Conservation (phyloP, 208 protist species). For the Porcisia deanei region DNA sequence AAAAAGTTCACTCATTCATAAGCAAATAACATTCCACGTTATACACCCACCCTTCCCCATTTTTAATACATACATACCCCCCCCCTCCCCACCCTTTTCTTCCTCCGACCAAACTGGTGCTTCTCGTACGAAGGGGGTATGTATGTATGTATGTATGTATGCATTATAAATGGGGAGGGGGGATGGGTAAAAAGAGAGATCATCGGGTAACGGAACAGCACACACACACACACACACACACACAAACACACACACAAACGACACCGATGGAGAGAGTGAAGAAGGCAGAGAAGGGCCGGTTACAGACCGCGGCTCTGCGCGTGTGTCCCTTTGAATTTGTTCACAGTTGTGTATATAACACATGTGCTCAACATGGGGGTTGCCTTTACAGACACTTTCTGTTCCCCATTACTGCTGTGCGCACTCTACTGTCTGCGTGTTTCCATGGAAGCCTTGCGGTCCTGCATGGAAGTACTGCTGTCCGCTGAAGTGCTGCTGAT, state of each 20-base stretch:
- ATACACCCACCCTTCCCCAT: background rate
- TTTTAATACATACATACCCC: background rate
- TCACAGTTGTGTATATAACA: background rate
- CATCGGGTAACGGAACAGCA: background rate
- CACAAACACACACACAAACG: background rate
- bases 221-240: background rate
- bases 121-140: too few relatives aligned
- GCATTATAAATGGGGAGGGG: background rate
- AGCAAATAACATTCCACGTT: too few relatives aligned
- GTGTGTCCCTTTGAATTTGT: background rate
- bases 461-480: conserved; percentile 25
- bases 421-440: conserved; percentile 64
- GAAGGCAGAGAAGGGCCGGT: background rate
- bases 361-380: background rate
- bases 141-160: background rate
- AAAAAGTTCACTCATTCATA: too few relatives aligned
- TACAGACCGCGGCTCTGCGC: background rate
- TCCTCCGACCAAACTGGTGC: too few relatives aligned
- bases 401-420: conserved; percentile 55
- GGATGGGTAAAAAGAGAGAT: background rate
- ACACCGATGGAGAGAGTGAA: background rate
- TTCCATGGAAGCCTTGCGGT: conserved; percentile 9
- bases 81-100: too few relatives aligned
- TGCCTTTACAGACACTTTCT: background rate
- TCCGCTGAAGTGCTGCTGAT: conserved; percentile 25